Evolutionary conservation across 805 yeast genomes (phyloP).

Genomic region (Wickerhamiella siamensis): DNA sequence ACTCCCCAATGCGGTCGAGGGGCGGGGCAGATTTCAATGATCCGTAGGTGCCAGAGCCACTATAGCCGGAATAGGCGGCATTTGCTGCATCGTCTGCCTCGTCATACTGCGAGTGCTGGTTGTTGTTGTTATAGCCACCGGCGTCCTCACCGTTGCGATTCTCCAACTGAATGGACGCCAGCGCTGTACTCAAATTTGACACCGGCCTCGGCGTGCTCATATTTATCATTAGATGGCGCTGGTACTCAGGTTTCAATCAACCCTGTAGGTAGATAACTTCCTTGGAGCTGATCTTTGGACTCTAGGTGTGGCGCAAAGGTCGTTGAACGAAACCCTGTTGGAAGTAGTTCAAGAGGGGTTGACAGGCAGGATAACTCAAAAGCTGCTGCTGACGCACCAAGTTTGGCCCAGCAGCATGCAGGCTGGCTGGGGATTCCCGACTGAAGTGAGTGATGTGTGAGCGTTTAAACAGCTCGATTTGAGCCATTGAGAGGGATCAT

Average conservation of each 20-base stretch:
- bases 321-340: not conserved
- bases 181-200: constrained; percentile 22
- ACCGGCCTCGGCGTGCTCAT: constrained; percentile 9
- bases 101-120: not conserved
- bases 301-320: no score
- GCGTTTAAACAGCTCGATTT: no score
- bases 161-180: constrained; percentile 19
- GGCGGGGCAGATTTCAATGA: constrained; percentile 1
- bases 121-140: not conserved
- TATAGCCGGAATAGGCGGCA: not conserved
- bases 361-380: not conserved
- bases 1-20: constrained; percentile 41
- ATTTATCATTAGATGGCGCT: not conserved
- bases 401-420: no score
- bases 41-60: not conserved
- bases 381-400: not conserved
- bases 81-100: not conserved
- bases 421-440: no score
- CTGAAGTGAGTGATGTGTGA: no score
- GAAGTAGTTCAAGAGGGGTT: not conserved
- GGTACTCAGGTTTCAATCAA: no score
- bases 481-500: no score
- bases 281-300: no score
- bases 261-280: no score
- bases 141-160: constrained; percentile 1